Percentiles rank a stretch among this genome's conserved stretches.
Evolutionary conservation across 2,329 filamentous ascomycete genomes (phyloP).

Genomic region (Hymenoscyphus repandus): DNA sequence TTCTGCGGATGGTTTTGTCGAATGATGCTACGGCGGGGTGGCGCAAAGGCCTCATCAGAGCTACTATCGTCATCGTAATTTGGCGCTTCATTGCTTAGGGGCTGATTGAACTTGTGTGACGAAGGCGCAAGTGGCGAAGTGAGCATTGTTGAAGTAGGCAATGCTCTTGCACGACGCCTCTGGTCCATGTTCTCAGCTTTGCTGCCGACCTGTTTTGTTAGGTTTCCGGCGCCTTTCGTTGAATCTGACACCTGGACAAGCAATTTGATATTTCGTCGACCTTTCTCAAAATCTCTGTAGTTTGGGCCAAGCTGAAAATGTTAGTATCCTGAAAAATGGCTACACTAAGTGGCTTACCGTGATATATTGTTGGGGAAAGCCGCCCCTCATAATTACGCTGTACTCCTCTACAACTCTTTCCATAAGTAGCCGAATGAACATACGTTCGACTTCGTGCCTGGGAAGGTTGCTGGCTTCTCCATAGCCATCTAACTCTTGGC

Average conservation of each 20-base stretch:
- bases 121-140: constrained; percentile 55
- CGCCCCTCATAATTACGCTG: constrained; percentile 55
- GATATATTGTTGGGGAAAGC: constrained; percentile 73
- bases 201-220: constrained; percentile 32
- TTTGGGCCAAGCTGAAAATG: constrained; percentile 27
- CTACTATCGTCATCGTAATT: constrained; percentile 31
- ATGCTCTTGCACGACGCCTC: not conserved
- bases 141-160: constrained; percentile 57
- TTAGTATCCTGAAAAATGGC: constrained; percentile 25
- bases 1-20: constrained; percentile 20
- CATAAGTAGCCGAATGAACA: constrained; percentile 72
- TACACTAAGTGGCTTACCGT: constrained; percentile 41
- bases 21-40: constrained; percentile 6
- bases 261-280: constrained; percentile 26
- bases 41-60: constrained; percentile 33
- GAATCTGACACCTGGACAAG: constrained; percentile 24
- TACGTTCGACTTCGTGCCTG: constrained; percentile 71
- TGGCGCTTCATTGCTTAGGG: constrained; percentile 35
- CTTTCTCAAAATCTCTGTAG: constrained; percentile 23
- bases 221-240: constrained; percentile 9
- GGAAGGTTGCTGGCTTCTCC: constrained; percentile 66
- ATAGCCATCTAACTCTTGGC: constrained; percentile 43
- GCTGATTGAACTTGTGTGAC: constrained; percentile 31
- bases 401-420: constrained; percentile 71
- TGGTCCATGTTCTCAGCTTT: not conserved